These are phyloP conservation scores for Amanita rimosa DNA, from an alignment of 768 basidiomycete species.

Conservation along the genomic window DNA sequence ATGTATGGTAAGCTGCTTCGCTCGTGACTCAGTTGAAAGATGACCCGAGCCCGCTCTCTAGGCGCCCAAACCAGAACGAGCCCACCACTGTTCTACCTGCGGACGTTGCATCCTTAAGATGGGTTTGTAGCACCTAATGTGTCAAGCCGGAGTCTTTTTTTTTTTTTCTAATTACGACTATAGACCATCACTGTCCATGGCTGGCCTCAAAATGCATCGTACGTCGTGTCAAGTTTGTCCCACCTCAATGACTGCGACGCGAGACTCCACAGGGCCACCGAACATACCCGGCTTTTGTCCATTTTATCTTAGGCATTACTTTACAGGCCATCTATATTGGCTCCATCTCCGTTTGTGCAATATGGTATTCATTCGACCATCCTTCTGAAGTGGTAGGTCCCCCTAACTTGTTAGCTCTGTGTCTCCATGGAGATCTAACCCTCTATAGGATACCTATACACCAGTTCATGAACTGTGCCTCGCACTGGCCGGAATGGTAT, in stretches of 20 bases:
- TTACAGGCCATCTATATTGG: constrained; percentile 53
- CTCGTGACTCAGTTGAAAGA: background rate
- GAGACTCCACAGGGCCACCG: constrained; percentile 50
- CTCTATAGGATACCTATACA: constrained; percentile 42
- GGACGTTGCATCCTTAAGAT: constrained; percentile 76
- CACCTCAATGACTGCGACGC: background rate
- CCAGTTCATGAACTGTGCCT: constrained; percentile 66
- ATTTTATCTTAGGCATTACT: constrained; percentile 58
- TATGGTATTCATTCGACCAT: constrained; percentile 58
- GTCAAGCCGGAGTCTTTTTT: constrained; percentile 5
- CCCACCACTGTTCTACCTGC: constrained; percentile 71
- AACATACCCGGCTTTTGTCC: constrained; percentile 77
- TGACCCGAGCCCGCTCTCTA: constrained; percentile 8
- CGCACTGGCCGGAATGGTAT: constrained; percentile 44
- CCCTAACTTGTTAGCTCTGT: background rate
- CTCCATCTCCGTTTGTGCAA: constrained; percentile 35
- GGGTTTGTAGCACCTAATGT: constrained; percentile 37
- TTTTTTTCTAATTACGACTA: constrained; percentile 5
- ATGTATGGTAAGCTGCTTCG: constrained; percentile 40
- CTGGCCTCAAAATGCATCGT: constrained; percentile 69
- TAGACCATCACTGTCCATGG: constrained; percentile 88
- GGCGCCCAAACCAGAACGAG: constrained; percentile 67
- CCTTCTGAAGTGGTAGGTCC: constrained; percentile 46
- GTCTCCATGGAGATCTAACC: background rate
- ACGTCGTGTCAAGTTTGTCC: constrained; percentile 13